Conservation (phyloP, 305 asterid genomes). For the Fraxinus ornus region DNA sequence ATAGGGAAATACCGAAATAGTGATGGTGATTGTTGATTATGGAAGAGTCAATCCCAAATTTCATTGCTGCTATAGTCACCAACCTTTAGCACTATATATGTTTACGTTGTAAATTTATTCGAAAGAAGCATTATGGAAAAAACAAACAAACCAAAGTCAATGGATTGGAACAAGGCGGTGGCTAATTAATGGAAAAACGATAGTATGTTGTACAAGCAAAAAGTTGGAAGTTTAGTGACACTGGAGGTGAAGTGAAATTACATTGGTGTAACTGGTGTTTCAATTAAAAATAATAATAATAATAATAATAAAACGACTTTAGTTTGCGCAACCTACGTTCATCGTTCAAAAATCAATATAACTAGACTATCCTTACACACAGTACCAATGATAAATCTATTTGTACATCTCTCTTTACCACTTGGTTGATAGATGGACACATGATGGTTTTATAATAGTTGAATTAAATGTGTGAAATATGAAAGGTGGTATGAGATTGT, state of each 20-base stretch:
- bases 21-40: not conserved
- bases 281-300: not conserved
- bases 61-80: not conserved
- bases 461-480: not conserved
- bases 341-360: not conserved
- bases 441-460: not conserved
- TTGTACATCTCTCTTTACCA: not conserved
- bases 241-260: not conserved
- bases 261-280: not conserved
- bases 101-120: not conserved
- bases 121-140: not conserved
- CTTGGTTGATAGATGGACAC: not conserved
- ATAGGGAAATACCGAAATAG: conserved; percentile 22
- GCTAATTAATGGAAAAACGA: not conserved
- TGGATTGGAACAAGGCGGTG: not conserved
- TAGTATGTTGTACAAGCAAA: not conserved
- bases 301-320: not conserved
- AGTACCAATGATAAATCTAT: not conserved
- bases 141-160: not conserved
- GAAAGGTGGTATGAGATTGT: not conserved
- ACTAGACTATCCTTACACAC: not conserved
- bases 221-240: not conserved
- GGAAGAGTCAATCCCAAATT: not conserved
- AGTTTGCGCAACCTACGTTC: not conserved
- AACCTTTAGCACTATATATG: not conserved